phyloP scores from a whole-genome alignment of 768 basidiomycete species.

The Mycena capillaripes region DNA sequence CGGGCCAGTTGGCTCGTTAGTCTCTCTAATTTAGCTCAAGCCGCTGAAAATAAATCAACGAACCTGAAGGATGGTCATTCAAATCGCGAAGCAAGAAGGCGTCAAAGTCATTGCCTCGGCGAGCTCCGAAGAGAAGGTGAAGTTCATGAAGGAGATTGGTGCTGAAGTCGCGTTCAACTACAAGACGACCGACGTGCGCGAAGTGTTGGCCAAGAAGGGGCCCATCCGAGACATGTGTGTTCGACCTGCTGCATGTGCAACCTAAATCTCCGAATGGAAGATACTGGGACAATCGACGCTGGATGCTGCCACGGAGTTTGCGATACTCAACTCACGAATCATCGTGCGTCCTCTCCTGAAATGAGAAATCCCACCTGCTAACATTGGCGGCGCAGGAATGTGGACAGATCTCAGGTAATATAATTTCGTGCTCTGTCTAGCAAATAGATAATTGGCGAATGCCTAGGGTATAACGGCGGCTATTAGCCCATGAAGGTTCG shows the following conservation, averaged over 20 bases:
- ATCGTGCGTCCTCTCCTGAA: constrained; percentile 49
- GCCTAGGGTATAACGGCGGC: constrained; percentile 50
- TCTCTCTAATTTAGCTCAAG: neutral
- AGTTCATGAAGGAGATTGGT: constrained; percentile 69
- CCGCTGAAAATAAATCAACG: too few relatives aligned
- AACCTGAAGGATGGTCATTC: constrained; percentile 58
- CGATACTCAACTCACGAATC: constrained; percentile 62
- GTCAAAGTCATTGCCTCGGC: constrained; percentile 79
- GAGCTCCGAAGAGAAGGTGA: constrained; percentile 82
- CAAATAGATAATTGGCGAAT: too few relatives aligned
- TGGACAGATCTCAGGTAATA: constrained; percentile 52
- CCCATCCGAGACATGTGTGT: constrained; percentile 58
- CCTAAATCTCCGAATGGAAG: constrained; percentile 37
- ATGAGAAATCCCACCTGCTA: constrained; percentile 28
- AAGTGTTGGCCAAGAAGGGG: constrained; percentile 52
- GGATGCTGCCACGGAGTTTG: constrained; percentile 65
- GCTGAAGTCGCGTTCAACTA: constrained; percentile 83
- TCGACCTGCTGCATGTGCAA: neutral
- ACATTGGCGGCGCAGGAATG: constrained; percentile 48
- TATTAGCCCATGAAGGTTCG: constrained; percentile 39
- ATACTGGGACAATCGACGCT: constrained; percentile 72
- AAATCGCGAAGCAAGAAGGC: constrained; percentile 65
- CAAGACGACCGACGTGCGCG: constrained; percentile 71
- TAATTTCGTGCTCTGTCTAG: neutral
- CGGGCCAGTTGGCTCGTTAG: constrained; percentile 74